phyloP scores from a whole-genome alignment of 768 basidiomycete genomes.

The Cystoderma amianthinum region DNA sequence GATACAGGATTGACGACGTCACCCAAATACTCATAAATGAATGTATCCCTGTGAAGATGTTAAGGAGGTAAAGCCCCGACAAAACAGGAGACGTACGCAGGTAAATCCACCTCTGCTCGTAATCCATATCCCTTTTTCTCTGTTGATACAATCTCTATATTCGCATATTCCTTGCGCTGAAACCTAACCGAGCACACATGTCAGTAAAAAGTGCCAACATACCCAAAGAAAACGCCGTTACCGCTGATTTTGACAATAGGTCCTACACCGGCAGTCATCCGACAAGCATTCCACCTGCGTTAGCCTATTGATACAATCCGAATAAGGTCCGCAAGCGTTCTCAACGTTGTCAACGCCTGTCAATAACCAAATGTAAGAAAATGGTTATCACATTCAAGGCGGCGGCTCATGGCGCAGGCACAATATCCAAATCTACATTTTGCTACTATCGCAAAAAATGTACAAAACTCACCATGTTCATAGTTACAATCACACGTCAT shows the following conservation, averaged over 20 bases:
- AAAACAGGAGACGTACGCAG: slow-evolving; percentile 40
- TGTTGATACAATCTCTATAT: slow-evolving; percentile 86
- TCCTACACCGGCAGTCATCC: slow-evolving; percentile 79
- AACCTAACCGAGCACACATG: slow-evolving; percentile 48
- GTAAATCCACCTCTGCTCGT: slow-evolving; percentile 62
- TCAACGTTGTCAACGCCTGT: slow-evolving; percentile 55
- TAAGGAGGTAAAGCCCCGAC: background rate
- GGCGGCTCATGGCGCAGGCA: too few relatives aligned
- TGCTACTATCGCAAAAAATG: slow-evolving; percentile 2
- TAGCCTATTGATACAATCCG: slow-evolving; percentile 95
- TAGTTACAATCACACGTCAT: slow-evolving; percentile 93
- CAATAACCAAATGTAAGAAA: slow-evolving; percentile 16
- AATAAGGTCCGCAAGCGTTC: slow-evolving; percentile 76
- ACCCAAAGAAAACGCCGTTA: slow-evolving; percentile 30
- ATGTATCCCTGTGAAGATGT: slow-evolving; percentile 56
- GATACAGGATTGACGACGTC: slow-evolving; percentile 86
- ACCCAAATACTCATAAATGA: slow-evolving; percentile 97
- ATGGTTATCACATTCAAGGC: too few relatives aligned
- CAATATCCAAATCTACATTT: slow-evolving; percentile 1
- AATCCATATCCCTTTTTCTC: slow-evolving; percentile 96
- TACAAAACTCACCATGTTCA: slow-evolving; percentile 64
- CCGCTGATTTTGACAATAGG: slow-evolving; percentile 91
- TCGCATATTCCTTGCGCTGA: slow-evolving; percentile 77
- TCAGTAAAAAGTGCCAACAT: slow-evolving; percentile 3
- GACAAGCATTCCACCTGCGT: slow-evolving; percentile 96